Conservation (phyloP, 1,284 basidiomycete species). For the Moesziomyces aphidis region DNA sequence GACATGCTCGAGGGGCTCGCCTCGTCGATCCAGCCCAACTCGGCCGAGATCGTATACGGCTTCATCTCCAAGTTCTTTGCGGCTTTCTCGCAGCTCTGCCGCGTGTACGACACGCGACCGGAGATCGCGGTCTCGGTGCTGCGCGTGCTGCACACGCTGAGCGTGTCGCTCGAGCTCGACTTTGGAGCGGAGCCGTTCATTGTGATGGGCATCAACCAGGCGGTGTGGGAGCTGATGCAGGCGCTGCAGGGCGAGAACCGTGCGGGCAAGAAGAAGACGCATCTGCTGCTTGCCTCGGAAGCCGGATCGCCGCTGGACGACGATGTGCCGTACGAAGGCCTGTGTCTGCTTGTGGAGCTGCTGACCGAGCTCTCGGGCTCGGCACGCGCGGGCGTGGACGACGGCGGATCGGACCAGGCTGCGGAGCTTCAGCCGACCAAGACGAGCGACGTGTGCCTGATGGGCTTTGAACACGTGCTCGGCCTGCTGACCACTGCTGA, state of each 20-base stretch:
- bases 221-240: constrained; percentile 33
- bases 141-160: constrained; percentile 39
- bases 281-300: constrained; percentile 23
- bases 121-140: constrained; percentile 45
- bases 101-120: constrained; percentile 40
- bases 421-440: constrained; percentile 18
- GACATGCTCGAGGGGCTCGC: constrained; percentile 60
- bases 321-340: constrained; percentile 53
- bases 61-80: constrained; percentile 52
- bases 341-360: constrained; percentile 46
- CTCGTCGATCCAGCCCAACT: constrained; percentile 45
- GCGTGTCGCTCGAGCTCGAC: constrained; percentile 36
- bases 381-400: constrained; percentile 37
- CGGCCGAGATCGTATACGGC: constrained; percentile 47
- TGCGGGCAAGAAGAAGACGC: constrained; percentile 33
- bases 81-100: constrained; percentile 42
- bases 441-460: constrained; percentile 49
- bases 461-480: constrained; percentile 47
- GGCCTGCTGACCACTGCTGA: constrained; percentile 22
- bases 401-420: constrained; percentile 18
- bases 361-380: constrained; percentile 39
- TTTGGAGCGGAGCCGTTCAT: constrained; percentile 44
- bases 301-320: constrained; percentile 48
- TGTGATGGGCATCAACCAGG: constrained; percentile 36
- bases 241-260: constrained; percentile 27